phyloP scores from a whole-genome alignment of 371 early-diverging fungal genomes.

The Actinomortierella wolfii region DNA sequence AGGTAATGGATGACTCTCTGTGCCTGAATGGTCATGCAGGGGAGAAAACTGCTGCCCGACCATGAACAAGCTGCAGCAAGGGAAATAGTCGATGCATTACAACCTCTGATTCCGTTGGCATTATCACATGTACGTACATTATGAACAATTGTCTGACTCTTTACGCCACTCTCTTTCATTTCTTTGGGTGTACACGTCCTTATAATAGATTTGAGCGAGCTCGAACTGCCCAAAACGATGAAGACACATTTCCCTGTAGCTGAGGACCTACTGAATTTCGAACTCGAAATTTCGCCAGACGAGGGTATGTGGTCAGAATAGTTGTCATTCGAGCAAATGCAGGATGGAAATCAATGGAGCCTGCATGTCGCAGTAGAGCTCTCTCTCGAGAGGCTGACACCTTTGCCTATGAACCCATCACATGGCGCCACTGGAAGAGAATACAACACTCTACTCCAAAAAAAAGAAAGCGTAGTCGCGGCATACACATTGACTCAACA shows the following conservation, averaged over 20 bases:
- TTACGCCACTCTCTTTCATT: not conserved
- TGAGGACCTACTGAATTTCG: slow-evolving; percentile 85
- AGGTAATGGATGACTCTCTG: slow-evolving; percentile 55
- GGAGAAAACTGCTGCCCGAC: not conserved
- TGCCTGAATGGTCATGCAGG: not conserved
- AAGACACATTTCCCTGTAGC: slow-evolving; percentile 79
- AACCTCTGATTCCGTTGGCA: not conserved
- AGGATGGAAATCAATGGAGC: not conserved
- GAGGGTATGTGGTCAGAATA: slow-evolving; percentile 65
- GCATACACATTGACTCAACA: too few relatives aligned
- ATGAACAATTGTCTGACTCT: too few relatives aligned
- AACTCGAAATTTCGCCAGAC: slow-evolving; percentile 84
- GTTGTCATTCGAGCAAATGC: not conserved
- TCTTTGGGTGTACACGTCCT: not conserved
- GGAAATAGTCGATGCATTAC: slow-evolving; percentile 2
- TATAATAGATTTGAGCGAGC: slow-evolving; percentile 78
- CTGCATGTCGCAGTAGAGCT: not conserved
- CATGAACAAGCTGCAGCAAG: slow-evolving; percentile 4
- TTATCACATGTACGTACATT: not conserved
- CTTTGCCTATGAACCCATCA: too few relatives aligned
- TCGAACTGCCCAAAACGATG: slow-evolving; percentile 84
- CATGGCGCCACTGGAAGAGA: too few relatives aligned
- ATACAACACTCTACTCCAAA: too few relatives aligned
- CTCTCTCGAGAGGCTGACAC: not conserved
- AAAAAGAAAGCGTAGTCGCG: too few relatives aligned